phyloP scores from a whole-genome alignment of 148 eudicot genomes.

The Salicornia ramosissima region DNA sequence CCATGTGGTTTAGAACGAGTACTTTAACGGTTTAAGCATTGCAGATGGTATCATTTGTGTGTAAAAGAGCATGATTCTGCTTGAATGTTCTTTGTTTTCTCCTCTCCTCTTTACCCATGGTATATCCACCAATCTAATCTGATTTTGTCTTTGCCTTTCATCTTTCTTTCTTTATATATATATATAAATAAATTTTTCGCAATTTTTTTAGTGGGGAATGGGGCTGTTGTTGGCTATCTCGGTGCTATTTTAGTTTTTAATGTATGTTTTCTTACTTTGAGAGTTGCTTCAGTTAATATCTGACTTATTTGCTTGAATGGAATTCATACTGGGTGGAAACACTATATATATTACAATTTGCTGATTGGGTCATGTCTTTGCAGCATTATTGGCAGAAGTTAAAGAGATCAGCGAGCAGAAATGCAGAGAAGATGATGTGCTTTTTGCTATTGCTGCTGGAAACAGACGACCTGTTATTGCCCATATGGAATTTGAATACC shows the following conservation, averaged over 20 bases:
- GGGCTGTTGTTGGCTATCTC: background rate
- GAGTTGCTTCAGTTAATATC: background rate
- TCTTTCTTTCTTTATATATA: too few species aligned
- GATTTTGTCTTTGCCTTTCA: background rate
- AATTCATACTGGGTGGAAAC: background rate
- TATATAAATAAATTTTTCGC: too few species aligned
- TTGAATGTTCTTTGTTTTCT: background rate
- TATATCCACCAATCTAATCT: background rate
- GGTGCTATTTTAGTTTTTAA: background rate
- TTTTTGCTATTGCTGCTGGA: conserved; percentile 58
- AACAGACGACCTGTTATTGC: conserved; percentile 48
- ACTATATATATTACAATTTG: background rate
- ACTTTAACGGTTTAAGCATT: background rate
- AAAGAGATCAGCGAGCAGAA: conserved; percentile 70
- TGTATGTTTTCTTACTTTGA: conserved; percentile 1
- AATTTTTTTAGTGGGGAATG: background rate
- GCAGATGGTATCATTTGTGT: background rate
- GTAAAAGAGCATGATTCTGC: too few species aligned
- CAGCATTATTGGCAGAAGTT: conserved; percentile 76
- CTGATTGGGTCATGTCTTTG: conserved; percentile 20
- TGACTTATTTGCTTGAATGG: background rate
- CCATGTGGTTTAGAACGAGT: background rate
- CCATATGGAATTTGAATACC: conserved; percentile 65
- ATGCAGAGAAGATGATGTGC: conserved; percentile 46
- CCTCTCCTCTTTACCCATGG: too few species aligned